Percentiles rank a stretch among this genome's conserved stretches.
Evolutionary conservation across 140 eudicot genomes (phyloP).

Genomic region (Ambrosia hybrid): DNA sequence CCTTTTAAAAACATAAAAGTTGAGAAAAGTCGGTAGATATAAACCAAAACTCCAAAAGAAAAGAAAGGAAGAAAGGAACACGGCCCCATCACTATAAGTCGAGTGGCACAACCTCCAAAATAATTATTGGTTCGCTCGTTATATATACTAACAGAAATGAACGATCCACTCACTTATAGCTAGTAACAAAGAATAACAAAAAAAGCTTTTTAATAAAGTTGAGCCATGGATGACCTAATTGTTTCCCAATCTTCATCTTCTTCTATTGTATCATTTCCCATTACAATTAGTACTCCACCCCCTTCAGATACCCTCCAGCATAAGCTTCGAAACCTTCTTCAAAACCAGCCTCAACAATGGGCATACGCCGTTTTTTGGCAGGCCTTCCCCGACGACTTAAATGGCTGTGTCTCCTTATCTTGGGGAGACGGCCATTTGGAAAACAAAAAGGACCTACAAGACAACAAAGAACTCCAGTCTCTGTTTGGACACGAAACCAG

Average conservation of each 20-base stretch:
- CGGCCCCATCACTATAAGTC: too few relatives aligned
- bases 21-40: too few relatives aligned
- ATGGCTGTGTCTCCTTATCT: slow-evolving; percentile 33
- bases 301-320: slow-evolving; percentile 33
- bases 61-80: too few relatives aligned
- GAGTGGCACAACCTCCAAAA: too few relatives aligned
- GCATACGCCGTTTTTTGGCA: slow-evolving; percentile 66
- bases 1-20: too few relatives aligned
- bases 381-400: slow-evolving; percentile 33
- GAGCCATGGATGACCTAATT: slow-evolving; percentile 41
- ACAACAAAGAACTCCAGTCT: slow-evolving; percentile 13
- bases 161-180: not conserved
- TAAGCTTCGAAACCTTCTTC: slow-evolving; percentile 49
- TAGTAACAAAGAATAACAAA: not conserved
- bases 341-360: slow-evolving; percentile 57
- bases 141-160: too few relatives aligned
- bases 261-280: slow-evolving; percentile 32
- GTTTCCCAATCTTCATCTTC: slow-evolving; percentile 58
- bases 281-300: not conserved
- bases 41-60: too few relatives aligned
- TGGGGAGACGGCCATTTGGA: slow-evolving; percentile 71
- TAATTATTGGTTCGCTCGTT: too few relatives aligned
- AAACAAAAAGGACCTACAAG: not conserved
- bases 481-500: slow-evolving; percentile 18
- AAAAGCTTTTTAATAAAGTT: not conserved